Evolutionary conservation across 176 grass and related monocot genomes (phyloP), one percentile per base, ranked within the genome.

Genomic region (Guadua angustifolia): DNA sequence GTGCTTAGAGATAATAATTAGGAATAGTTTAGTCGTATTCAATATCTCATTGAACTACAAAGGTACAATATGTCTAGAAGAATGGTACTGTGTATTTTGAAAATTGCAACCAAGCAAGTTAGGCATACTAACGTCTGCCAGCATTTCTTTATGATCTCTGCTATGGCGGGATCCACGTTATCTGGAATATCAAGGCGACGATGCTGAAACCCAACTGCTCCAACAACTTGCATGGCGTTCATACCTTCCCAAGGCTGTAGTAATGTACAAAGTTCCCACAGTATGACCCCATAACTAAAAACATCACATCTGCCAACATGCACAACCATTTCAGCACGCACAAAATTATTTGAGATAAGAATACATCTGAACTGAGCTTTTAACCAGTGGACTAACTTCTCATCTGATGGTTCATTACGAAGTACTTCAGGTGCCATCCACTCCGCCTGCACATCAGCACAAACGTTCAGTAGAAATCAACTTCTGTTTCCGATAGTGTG

Each of bases 381-480:
- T 18, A 66, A 61, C 15, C 13, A 82, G 64, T 38, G 82, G 19
- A 83, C 90, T 90, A 86, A 99, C 97, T 99, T 99, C 75, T 99
- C 97, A 51, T 99, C 79, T 61, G 97, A 99, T 71, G 88, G 97
- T 86, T 99, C 97, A 32, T 99, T 99, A 24, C 89, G 88, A 73
- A 99, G 93, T 68, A 99, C 89, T 89, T 99, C 97, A 51, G 97
- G 97, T 84, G 97, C 97, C 97, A 99, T 99, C 97, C 97, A 99
- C 75, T 99, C 97, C 7, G 97, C 97, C 97, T 99, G 85, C 84
- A 89, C 52, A 86, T 66, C 29, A 81, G 76, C 45, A 71, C 19
- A 85, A 77, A 21, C 53, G 72, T 83, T 70, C 33, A 88, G 49
- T 72, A 62, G 60, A 59, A 85, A 53, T 39, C 47, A 81, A 75